Conservation (phyloP, 495 filamentous ascomycete species). For the Durotheca rogersii region DNA sequence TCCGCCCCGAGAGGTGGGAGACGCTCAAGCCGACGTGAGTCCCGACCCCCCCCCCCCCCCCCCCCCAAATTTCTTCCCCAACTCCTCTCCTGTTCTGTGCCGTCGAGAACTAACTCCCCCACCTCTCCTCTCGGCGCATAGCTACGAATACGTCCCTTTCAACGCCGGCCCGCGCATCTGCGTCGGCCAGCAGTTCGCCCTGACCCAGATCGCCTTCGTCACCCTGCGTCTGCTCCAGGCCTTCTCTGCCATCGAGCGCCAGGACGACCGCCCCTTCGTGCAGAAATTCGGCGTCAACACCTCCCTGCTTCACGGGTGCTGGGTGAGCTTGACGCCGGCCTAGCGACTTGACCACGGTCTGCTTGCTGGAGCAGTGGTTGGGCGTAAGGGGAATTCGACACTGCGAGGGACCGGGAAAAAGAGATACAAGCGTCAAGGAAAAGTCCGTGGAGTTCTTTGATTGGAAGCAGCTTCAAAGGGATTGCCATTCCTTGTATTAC, state of each 20-base stretch:
- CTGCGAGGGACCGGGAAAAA: no score
- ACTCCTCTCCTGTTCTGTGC: no score
- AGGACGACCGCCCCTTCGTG: constrained; percentile 43
- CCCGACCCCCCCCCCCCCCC: background rate
- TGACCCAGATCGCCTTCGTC: constrained; percentile 60
- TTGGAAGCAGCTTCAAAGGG: no score
- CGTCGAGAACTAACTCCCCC: background rate
- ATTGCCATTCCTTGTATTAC: no score
- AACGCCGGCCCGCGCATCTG: constrained; percentile 65
- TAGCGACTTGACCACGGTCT: no score
- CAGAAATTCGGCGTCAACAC: constrained; percentile 37
- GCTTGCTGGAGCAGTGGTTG: no score
- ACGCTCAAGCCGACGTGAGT: constrained; percentile 24
- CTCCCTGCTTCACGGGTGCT: constrained; percentile 42
- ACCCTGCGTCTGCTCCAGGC: constrained; percentile 60
- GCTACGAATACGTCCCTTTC: constrained; percentile 65
- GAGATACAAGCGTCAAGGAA: no score
- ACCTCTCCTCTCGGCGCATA: constrained; percentile 20
- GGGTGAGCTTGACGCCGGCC: constrained; percentile 36
- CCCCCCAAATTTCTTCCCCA: background rate
- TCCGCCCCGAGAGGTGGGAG: constrained; percentile 53
- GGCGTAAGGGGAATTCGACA: no score
- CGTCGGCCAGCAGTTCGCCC: constrained; percentile 58
- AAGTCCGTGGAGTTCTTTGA: no score
- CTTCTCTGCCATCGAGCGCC: constrained; percentile 55